A percentile compares a stretch with the other conserved stretches of the same genome.
These are phyloP conservation scores for Mucor circinelloides DNA, from an alignment of 371 early-diverging fungal species.

Conservation along the genomic window DNA sequence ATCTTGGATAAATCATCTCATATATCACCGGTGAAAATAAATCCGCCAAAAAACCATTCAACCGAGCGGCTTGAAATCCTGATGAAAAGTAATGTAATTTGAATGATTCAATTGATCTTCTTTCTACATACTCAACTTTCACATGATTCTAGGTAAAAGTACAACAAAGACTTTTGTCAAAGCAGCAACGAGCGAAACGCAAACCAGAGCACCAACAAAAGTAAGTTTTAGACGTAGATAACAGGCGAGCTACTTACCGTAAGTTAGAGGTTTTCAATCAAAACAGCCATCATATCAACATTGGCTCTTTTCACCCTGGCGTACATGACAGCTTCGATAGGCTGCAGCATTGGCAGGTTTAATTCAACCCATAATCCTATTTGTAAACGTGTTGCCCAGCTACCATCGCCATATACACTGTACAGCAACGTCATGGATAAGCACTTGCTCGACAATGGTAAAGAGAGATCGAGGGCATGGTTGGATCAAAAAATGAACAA, in stretches of 20 bases:
- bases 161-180: neutral
- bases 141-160: neutral
- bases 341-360: neutral
- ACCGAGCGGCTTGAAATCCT: neutral
- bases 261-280: neutral
- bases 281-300: neutral
- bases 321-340: neutral
- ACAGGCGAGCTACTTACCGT: neutral
- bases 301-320: neutral
- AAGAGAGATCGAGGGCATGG: neutral
- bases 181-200: neutral
- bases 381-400: neutral
- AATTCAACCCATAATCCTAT: neutral
- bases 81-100: neutral
- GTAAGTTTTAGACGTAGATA: neutral
- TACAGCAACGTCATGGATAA: neutral
- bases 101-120: neutral
- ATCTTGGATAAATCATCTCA: slow-evolving; percentile 10
- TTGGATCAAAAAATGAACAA: neutral
- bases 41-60: slow-evolving; percentile 1
- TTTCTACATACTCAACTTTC: neutral
- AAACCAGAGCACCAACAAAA: neutral
- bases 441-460: neutral
- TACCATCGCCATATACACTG: neutral
- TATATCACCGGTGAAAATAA: slow-evolving; percentile 2